Base-by-base conservation (phyloP, 2,329 filamentous ascomycete species). In the Bretziella fagacearum region DNA sequence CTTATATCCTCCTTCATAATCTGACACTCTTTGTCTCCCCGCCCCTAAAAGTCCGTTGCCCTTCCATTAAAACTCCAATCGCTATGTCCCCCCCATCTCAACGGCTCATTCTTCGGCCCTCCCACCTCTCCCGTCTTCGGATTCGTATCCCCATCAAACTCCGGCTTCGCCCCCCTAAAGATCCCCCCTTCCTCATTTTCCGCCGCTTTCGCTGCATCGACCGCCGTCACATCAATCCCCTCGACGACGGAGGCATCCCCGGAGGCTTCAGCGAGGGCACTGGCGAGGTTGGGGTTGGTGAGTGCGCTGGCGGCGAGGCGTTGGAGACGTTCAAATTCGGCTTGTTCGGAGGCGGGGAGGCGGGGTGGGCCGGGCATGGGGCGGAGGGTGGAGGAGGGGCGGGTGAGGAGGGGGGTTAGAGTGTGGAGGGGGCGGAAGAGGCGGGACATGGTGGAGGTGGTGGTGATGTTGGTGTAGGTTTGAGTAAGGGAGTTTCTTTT, bases 31-130 rank as follows among this genome's bases (percentile, higher is more conserved):
- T 5, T 22, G 13, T 10, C 18, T 10, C 7, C 35, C 22, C 35
- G 17, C 8, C 18, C 35, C 58, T 55, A 77, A 52, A 98, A 98
- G 63, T 98, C 91, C 20, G 89, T 96, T 47, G 93, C 87, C 53
- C 89, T 70, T 40, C 91, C 91, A 62, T 95, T 95, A 62, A 84
- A 98, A 61, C 85, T 95, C 81, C 87, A 98, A 56, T 80, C 76
- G 1, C 84, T 79, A 0, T 57, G 60, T 15, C 71, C 67, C 0
- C 86, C 86, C 89, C 89, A 95, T 56, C 87, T 68, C 59, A 96
- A 59, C 44, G 91, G 91, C 64, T 98, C 89, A 59, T 93, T 96
- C 77, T 96, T 98, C 4, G 91, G 91, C 1, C 91, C 91, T 4
- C 91, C 91, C 8, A 95, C 77, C 69, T 98, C 91, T 20, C 91